phyloP scores from a whole-genome alignment of 1,284 basidiomycete species.

The Cryptococcus hybrid region DNA sequence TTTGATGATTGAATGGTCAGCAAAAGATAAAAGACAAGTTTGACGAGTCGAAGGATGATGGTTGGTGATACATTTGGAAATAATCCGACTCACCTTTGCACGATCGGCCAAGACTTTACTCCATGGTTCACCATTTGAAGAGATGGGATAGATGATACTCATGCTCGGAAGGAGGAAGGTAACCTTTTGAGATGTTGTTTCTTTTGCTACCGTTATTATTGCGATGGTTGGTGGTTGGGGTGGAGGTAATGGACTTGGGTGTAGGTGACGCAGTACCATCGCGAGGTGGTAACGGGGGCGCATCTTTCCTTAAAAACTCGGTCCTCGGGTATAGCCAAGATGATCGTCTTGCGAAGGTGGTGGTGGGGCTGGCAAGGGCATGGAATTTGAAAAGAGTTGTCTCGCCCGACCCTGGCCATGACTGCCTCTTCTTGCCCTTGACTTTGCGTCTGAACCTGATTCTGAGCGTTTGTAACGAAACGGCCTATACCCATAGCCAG shows the following conservation, averaged over 20 bases:
- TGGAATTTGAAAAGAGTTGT: too few species aligned
- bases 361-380: too few species aligned
- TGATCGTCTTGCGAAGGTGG: too few species aligned
- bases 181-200: conserved; percentile 68
- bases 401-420: too few species aligned
- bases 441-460: too few species aligned
- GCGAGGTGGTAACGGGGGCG: too few species aligned
- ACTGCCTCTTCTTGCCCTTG: too few species aligned
- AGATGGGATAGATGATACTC: conserved; percentile 81
- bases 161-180: conserved; percentile 81
- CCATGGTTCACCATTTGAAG: conserved; percentile 71
- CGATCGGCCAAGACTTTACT: conserved; percentile 58
- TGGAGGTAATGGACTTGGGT: too few species aligned
- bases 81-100: conserved; percentile 25
- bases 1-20: not conserved
- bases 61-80: too few species aligned
- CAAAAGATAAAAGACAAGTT: conserved; percentile 1
- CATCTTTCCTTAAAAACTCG: not conserved
- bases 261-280: too few species aligned
- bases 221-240: too few species aligned
- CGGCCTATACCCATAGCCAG: conserved; percentile 13
- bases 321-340: too few species aligned
- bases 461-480: conserved; percentile 3
- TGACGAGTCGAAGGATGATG: conserved; percentile 1
- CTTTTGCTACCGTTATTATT: conserved; percentile 13